Conservation (phyloP, 805 yeast species). For the Brettanomyces sp. region DNA sequence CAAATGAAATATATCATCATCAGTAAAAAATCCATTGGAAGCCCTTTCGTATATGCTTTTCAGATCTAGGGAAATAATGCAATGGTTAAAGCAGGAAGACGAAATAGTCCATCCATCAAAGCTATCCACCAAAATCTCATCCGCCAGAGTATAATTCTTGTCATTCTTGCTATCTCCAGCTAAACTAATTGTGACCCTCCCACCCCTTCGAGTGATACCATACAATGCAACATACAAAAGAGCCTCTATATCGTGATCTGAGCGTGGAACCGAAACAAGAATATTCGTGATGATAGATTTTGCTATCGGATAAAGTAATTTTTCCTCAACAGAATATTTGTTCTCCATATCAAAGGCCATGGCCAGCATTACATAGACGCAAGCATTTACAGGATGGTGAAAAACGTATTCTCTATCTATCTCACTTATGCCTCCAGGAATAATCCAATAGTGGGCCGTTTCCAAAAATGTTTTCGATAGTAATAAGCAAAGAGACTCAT, state of each 20-base stretch:
- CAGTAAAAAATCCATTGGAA: slow-evolving; percentile 17
- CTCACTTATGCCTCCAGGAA: slow-evolving; percentile 49
- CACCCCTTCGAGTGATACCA: slow-evolving; percentile 24
- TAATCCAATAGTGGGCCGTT: slow-evolving; percentile 51
- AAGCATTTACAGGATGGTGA: slow-evolving; percentile 44
- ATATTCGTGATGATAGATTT: slow-evolving; percentile 41
- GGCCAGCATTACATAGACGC: slow-evolving; percentile 43
- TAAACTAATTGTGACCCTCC: too few species aligned
- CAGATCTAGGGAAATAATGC: slow-evolving; percentile 38
- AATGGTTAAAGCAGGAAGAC: slow-evolving; percentile 41
- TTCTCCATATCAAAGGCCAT: slow-evolving; percentile 49
- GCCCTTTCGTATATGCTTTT: slow-evolving; percentile 29
- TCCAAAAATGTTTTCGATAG: slow-evolving; percentile 39
- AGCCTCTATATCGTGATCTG: slow-evolving; percentile 54
- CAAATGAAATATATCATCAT: slow-evolving; percentile 41
- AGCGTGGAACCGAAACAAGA: slow-evolving; percentile 29
- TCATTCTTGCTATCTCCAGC: slow-evolving; percentile 44
- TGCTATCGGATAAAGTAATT: slow-evolving; percentile 36
- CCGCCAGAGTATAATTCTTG: background rate
- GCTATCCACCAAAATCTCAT: slow-evolving; percentile 18
- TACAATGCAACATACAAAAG: slow-evolving; percentile 45
- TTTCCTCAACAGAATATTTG: slow-evolving; percentile 39
- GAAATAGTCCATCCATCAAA: slow-evolving; percentile 46
- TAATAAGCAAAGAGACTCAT: slow-evolving; percentile 33
- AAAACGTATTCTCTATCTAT: slow-evolving; percentile 36